Conservation (phyloP, 371 early-diverging fungal species). For the Mucor velutinosus region DNA sequence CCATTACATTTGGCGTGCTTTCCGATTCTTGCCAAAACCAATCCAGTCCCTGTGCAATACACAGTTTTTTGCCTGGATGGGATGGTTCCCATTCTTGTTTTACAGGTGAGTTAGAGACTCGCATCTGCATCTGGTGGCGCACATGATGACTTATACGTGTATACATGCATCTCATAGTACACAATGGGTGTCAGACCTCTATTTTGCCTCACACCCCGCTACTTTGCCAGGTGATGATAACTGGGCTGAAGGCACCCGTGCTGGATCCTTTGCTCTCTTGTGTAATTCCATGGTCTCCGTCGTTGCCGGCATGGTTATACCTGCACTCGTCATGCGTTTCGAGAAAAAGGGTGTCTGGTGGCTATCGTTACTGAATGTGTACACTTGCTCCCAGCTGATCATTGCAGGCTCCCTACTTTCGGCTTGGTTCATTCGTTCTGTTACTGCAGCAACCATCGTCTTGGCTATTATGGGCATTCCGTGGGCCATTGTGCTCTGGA, state of each 20-base stretch:
- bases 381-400: constrained; percentile 59
- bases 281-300: constrained; percentile 69
- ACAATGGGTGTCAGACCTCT: constrained; percentile 62
- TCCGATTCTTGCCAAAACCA: constrained; percentile 57
- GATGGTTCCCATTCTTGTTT: constrained; percentile 78
- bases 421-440: constrained; percentile 57
- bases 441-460: constrained; percentile 56
- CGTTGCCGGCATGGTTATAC: constrained; percentile 59
- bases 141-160: no score
- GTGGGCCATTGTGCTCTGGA: constrained; percentile 80
- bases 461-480: constrained; percentile 70
- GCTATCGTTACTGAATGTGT: constrained; percentile 56
- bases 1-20: constrained; percentile 54
- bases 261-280: constrained; percentile 75
- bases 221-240: constrained; percentile 22
- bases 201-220: constrained; percentile 42
- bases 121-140: no score
- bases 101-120: constrained; percentile 55
- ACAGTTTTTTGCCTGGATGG: constrained; percentile 84
- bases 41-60: constrained; percentile 70
- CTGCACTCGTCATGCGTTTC: constrained; percentile 42
- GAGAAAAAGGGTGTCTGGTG: constrained; percentile 24
- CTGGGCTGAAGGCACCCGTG: constrained; percentile 60
- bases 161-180: constrained; percentile 25
- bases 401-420: constrained; percentile 58